These are phyloP conservation scores for Penicillium psychrofluorescens DNA, from an alignment of 495 filamentous ascomycete species.

Conservation along the genomic window DNA sequence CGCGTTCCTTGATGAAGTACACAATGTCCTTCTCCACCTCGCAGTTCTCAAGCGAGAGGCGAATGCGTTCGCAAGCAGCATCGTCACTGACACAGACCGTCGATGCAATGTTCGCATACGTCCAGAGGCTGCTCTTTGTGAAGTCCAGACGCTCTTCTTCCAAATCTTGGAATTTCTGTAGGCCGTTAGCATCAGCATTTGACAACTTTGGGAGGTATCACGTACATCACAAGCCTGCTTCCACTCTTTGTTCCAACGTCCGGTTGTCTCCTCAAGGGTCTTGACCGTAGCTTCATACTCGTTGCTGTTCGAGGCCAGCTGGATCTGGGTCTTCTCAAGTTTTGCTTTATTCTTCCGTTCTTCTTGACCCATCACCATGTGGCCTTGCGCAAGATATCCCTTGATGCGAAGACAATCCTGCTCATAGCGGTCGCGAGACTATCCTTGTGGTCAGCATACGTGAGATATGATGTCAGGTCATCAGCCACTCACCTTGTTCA, in stretches of 20 bases:
- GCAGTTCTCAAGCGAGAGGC: conserved; percentile 88
- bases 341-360: conserved; percentile 98
- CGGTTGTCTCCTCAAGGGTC: conserved; percentile 89
- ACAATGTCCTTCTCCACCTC: conserved; percentile 95
- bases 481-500: conserved; percentile 69
- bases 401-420: conserved; percentile 98
- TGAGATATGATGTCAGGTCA: too few species aligned
- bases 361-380: conserved; percentile 99
- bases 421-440: conserved; percentile 90
- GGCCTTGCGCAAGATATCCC: conserved; percentile 94
- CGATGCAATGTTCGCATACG: conserved; percentile 91
- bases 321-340: conserved; percentile 97
- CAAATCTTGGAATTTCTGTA: conserved; percentile 93
- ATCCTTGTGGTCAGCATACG: too few species aligned
- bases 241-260: conserved; percentile 96
- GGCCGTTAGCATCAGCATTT: not conserved
- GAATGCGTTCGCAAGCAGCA: conserved; percentile 89
- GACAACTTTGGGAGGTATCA: not conserved
- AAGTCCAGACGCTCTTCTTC: conserved; percentile 97
- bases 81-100: conserved; percentile 99
- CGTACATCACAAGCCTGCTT: conserved; percentile 85
- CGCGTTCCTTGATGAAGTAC: conserved; percentile 78
- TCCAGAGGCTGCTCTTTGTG: conserved; percentile 95
- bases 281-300: conserved; percentile 94
- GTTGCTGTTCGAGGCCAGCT: conserved; percentile 77